Base-by-base conservation (phyloP, 352 stramenopile species). In the Thalassiosira exigua region DNA sequence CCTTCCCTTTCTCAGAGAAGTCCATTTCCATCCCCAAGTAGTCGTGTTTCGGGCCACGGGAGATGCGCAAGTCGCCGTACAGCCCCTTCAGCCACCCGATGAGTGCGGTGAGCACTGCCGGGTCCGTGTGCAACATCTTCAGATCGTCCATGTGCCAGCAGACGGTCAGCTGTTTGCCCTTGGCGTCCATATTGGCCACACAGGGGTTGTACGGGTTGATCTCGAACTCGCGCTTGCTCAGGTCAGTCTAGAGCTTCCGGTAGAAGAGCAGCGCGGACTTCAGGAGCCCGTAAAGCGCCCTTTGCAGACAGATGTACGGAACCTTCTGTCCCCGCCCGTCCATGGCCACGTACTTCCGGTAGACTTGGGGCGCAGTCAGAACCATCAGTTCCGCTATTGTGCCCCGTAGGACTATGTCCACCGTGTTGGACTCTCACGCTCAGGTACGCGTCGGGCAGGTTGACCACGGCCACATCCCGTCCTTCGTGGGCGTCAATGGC, bases 211-310 rank as follows among this genome's bases (percentile, higher is more conserved):
- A 81, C 1, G 72, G 64, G 33, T 81, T 81, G 3, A 82, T 9
- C 39, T 56, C 51, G 46, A 82, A 82, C 50, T 57, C 66, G 21
- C 46, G 24, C 19, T 54, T 48, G 29, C 41, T n/a, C 17, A 77
- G 30, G 4, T 60, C 56, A 3, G 4, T 14, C 29, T 12, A 12
- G 24, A 72, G 48, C 33, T 52, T 66, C 14, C 21, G 50, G 32
- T 75, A 75, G 22, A 75, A 79, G 3, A 69, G 39, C 4, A 87
- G 36, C 1, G 79, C 75, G 11, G 65, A 56, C 30, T 72, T 39
- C 0, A 87, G 41, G 26, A 51, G 69, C 19, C 75, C 75, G 54
- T 85, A 89, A n/a, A 85, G 44, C 41, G 79, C 70, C 36, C 83
- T 89, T 11, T 52, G 29, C 1, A 81, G 29, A 26, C 73, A 24